These are phyloP conservation scores for Wallacemonas sp. DNA, from an alignment of 208 protist species.

Conservation along the genomic window DNA sequence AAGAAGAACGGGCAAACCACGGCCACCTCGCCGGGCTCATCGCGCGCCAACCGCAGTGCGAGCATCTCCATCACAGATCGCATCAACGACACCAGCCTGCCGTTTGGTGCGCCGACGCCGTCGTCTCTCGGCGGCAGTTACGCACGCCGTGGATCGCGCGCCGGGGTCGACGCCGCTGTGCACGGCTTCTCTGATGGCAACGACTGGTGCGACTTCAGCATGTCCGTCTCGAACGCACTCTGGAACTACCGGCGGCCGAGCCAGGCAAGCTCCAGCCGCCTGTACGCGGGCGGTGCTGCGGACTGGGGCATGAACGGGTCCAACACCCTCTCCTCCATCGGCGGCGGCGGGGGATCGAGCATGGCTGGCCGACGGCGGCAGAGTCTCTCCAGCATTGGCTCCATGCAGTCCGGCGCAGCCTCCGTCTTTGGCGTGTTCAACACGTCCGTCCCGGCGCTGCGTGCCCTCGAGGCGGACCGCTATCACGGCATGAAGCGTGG, in stretches of 20 bases:
- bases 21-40: neutral
- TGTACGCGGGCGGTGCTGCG: neutral
- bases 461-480: constrained; percentile 10
- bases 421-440: neutral
- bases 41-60: neutral
- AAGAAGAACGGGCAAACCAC: neutral
- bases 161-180: neutral
- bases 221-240: constrained; percentile 17
- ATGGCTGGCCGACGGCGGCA: neutral
- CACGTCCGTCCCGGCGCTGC: neutral
- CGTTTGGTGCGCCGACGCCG: neutral
- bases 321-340: neutral
- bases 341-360: neutral
- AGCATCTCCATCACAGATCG: constrained; percentile 10
- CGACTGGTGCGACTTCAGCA: constrained; percentile 29
- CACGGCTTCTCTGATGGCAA: constrained; percentile 9
- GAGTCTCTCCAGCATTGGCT: neutral
- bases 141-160: neutral
- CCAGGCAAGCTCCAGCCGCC: constrained; percentile 1
- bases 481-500: neutral
- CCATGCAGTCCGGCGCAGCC: neutral
- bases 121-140: too few relatives aligned
- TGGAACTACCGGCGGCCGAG: constrained; percentile 21
- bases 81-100: neutral
- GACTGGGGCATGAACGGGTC: constrained; percentile 1